A percentile compares a stretch with the other conserved stretches of the same genome.
phyloP scores from a whole-genome alignment of 2,329 filamentous ascomycete genomes.

The Aureobasidium sp. region DNA sequence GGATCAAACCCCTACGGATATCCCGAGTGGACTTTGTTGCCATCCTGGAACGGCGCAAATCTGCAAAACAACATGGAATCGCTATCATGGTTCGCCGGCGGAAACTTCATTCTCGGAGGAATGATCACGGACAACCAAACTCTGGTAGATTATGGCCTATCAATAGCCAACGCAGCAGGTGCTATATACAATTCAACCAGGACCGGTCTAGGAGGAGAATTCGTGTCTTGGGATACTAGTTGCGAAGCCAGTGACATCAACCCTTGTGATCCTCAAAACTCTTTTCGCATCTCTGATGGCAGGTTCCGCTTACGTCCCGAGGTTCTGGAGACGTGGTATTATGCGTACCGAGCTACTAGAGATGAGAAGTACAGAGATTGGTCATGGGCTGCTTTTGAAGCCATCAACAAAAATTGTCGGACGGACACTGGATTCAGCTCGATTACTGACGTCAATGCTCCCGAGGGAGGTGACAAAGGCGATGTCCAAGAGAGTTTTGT shows the following conservation, averaged over 20 bases:
- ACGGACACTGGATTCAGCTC: slow-evolving; percentile 24
- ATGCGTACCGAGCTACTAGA: slow-evolving; percentile 26
- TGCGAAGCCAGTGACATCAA: slow-evolving; percentile 16
- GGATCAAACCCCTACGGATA: slow-evolving; percentile 26
- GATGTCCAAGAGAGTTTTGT: slow-evolving; percentile 23
- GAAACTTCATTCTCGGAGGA: slow-evolving; percentile 29
- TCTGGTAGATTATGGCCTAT: slow-evolving; percentile 26
- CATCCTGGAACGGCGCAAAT: slow-evolving; percentile 22
- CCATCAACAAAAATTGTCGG: slow-evolving; percentile 21
- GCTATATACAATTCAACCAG: slow-evolving; percentile 21
- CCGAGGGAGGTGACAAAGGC: slow-evolving; percentile 20
- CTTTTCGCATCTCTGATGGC: slow-evolving; percentile 18
- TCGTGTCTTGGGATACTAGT: slow-evolving; percentile 23
- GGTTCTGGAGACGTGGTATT: slow-evolving; percentile 29
- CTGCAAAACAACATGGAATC: slow-evolving; percentile 24
- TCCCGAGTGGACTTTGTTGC: slow-evolving; percentile 27
- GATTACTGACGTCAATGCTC: slow-evolving; percentile 22
- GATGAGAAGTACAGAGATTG: slow-evolving; percentile 26
- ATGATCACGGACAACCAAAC: slow-evolving; percentile 24
- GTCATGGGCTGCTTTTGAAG: slow-evolving; percentile 23
- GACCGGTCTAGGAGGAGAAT: slow-evolving; percentile 26
- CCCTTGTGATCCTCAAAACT: slow-evolving; percentile 17
- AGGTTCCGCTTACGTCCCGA: slow-evolving; percentile 24
- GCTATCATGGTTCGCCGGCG: slow-evolving; percentile 29
- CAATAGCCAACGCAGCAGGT: slow-evolving; percentile 24